Base-by-base conservation (phyloP, 2,329 filamentous ascomycete species). In the Zasmidium cellare region DNA sequence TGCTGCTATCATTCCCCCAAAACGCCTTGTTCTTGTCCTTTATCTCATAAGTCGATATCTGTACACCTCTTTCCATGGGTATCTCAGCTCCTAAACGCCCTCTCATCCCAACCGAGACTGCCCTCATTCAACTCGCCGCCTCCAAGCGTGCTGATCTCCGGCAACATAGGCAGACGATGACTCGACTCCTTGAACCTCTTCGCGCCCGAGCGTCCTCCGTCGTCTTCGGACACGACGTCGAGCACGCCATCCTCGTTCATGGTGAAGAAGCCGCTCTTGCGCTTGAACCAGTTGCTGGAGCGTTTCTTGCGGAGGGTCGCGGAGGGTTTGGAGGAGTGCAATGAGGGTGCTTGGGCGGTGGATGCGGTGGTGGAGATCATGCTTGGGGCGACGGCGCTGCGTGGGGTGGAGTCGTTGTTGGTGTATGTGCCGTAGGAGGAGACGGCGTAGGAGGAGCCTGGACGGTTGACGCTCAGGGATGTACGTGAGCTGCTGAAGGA, bases 401-500 rank as follows among this genome's bases (percentile, higher is more conserved):
- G 35, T 16, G 35, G 35, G 7, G 11, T 41, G 7, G 35, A 41
- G n/a, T 41, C 35, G 65, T 22, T 59, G 48, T n/a, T 57, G n/a
- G n/a, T n/a, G 53, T 24, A 58, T 54, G 51, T 41, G 51, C 41
- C 28, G 19, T 41, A 53, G 20, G 52, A 56, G 23, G 56, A 55
- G 53, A 44, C 59, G 45, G 55, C 58, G 45, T 59, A 54, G 25
- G 59, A 59, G 45, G 59, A 62, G 46, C 57, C 60, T 18, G 59
- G 59, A 16, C 60, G 64, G 25, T 59, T 63, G n/a, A 64, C 50
- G 55, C 50, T 62, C 46, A 72, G 62, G 12, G 70, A 71, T 3
- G 69, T 69, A 51, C 71, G 68, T 3, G 71, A 72, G 64, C 66
- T 71, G 65, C 60, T 69, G 68, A 74, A 73, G 31, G 70, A 71